These are phyloP conservation scores for Avena insularis DNA, from an alignment of 176 grass and related monocot species.

Conservation along the genomic window DNA sequence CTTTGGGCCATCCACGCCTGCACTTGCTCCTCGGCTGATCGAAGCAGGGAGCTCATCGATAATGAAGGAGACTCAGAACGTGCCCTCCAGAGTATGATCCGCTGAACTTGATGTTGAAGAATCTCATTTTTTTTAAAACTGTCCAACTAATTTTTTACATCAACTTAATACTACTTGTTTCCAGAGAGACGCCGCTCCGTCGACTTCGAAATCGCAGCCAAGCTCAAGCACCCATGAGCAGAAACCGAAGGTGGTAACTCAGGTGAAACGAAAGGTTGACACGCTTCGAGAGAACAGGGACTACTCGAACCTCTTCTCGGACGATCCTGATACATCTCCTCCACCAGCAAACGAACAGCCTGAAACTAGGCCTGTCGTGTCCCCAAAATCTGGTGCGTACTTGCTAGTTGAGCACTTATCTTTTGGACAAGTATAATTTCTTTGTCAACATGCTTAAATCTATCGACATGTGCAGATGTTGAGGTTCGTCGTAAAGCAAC, in stretches of 20 bases:
- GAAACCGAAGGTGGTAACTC: conserved; percentile 54
- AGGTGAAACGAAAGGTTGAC: conserved; percentile 74
- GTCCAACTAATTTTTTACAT: background rate
- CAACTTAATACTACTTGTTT: background rate
- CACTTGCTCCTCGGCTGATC: conserved; percentile 71
- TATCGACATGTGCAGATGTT: conserved; percentile 14
- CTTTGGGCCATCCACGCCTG: conserved; percentile 76
- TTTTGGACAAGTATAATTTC: background rate
- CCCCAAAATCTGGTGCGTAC: conserved; percentile 60
- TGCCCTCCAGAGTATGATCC: conserved; percentile 8
- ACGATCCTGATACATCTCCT: conserved; percentile 58
- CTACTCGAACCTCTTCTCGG: conserved; percentile 78
- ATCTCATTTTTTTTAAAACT: background rate
- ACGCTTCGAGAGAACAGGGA: conserved; percentile 72
- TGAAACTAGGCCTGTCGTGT: background rate
- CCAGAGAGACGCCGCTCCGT: conserved; percentile 44
- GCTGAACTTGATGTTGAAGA: background rate
- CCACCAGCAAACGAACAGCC: conserved; percentile 28
- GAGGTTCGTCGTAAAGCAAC: conserved; percentile 31
- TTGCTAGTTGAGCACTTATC: background rate
- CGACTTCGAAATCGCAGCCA: conserved; percentile 39
- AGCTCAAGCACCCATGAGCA: conserved; percentile 31
- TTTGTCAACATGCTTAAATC: background rate
- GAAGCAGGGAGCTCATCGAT: conserved; percentile 66
- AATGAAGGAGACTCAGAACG: conserved; percentile 51